Conservation (phyloP, 2,329 filamentous ascomycete species). For the Lasiodiplodia hormozganensis region DNA sequence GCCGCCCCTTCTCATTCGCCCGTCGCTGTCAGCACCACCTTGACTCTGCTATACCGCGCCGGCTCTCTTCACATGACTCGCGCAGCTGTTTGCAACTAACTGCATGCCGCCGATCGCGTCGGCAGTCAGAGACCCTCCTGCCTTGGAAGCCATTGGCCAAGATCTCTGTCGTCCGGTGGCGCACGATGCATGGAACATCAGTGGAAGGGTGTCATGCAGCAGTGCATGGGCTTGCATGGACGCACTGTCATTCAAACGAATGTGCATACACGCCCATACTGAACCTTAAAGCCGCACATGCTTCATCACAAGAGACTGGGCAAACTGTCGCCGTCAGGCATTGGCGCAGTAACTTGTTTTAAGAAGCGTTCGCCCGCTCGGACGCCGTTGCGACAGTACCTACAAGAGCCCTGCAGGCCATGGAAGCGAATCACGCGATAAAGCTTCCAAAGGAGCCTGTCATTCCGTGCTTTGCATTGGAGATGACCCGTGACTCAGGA, state of each 20-base stretch:
- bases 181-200: slow-evolving; percentile 1
- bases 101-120: neutral
- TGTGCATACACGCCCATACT: too few relatives aligned
- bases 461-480: neutral
- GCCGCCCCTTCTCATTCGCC: slow-evolving; percentile 5
- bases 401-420: too few relatives aligned
- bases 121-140: neutral
- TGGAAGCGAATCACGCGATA: neutral
- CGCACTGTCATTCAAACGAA: neutral
- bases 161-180: neutral
- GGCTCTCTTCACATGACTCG: slow-evolving; percentile 1
- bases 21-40: neutral
- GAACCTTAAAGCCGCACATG: too few relatives aligned
- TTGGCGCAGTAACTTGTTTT: too few relatives aligned
- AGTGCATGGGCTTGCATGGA: neutral
- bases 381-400: too few relatives aligned
- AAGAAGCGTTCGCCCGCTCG: too few relatives aligned
- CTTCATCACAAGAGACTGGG: too few relatives aligned
- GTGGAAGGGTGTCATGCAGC: slow-evolving; percentile 9
- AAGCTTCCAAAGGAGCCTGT: neutral
- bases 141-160: neutral
- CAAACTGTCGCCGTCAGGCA: too few relatives aligned
- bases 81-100: neutral
- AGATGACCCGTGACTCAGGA: neutral
- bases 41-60: slow-evolving; percentile 7